Evolutionary conservation across 208 protist genomes (phyloP).

Genomic region (Trypanosoma melophagium): DNA sequence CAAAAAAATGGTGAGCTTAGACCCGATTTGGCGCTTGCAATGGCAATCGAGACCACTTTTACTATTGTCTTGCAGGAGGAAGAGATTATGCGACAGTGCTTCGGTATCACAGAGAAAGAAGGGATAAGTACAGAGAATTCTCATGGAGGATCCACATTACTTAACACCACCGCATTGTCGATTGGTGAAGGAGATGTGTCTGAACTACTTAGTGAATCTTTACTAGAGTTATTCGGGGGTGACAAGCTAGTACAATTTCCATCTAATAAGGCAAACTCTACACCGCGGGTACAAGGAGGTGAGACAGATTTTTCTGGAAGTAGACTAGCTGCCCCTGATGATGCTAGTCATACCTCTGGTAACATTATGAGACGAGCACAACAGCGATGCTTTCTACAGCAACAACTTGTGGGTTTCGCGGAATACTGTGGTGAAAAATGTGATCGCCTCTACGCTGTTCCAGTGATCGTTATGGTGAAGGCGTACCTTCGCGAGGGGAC

Average conservation of each 20-base stretch:
- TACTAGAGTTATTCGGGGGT: slow-evolving; percentile 78
- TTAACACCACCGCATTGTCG: not conserved
- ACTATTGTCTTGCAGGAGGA: slow-evolving; percentile 71
- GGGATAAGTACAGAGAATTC: not conserved
- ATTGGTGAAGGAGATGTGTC: slow-evolving; percentile 4
- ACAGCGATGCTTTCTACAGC: slow-evolving; percentile 39
- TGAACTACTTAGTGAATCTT: slow-evolving; percentile 54
- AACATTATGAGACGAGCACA: slow-evolving; percentile 2
- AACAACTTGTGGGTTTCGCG: slow-evolving; percentile 47
- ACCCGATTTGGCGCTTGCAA: slow-evolving; percentile 77
- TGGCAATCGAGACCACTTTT: slow-evolving; percentile 70
- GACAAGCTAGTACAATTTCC: slow-evolving; percentile 26
- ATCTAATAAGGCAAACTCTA: not conserved
- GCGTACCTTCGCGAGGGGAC: slow-evolving; percentile 45
- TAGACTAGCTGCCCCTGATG: not conserved
- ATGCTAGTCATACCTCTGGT: slow-evolving; percentile 18
- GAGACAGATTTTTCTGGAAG: not conserved
- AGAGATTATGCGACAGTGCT: slow-evolving; percentile 57
- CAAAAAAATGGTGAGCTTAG: slow-evolving; percentile 46
- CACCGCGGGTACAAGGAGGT: not conserved
- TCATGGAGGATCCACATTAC: not conserved
- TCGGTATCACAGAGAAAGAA: slow-evolving; percentile 47
- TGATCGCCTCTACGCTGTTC: slow-evolving; percentile 80
- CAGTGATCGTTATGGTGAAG: slow-evolving; percentile 73
- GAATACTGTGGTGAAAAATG: slow-evolving; percentile 71